Conservation (phyloP, 345 rosid genomes). For the Salix arbutifolia region DNA sequence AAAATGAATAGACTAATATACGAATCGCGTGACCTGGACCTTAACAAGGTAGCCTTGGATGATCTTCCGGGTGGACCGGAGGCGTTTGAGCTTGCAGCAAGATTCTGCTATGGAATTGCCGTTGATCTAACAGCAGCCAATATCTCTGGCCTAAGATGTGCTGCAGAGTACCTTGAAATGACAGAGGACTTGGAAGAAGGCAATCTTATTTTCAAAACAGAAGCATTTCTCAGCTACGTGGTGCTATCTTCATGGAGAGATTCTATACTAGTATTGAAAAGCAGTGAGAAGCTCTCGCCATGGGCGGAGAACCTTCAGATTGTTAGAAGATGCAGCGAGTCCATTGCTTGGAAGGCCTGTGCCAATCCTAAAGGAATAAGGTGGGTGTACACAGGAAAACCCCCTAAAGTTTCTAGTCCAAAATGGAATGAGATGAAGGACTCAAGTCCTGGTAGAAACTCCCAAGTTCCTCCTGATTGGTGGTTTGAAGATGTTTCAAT, state of each 20-base stretch:
- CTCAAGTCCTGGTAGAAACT: conserved; percentile 75
- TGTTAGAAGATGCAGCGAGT: conserved; percentile 89
- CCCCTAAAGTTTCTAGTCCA: conserved; percentile 69
- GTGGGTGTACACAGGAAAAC: conserved; percentile 84
- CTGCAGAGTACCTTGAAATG: conserved; percentile 99
- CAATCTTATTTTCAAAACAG: conserved; percentile 91
- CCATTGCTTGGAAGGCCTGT: conserved; percentile 98
- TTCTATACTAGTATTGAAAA: conserved; percentile 77
- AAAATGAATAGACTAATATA: conserved; percentile 80
- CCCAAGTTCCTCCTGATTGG: conserved; percentile 92
- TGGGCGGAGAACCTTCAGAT: conserved; percentile 99
- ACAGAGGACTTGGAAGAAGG: conserved; percentile 99
- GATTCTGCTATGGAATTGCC: conserved; percentile 91
- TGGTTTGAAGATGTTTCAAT: conserved; percentile 97
- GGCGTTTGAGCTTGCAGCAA: conserved; percentile 84
- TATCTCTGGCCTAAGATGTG: conserved; percentile 81
- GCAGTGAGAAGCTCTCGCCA: conserved; percentile 89
- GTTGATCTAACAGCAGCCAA: conserved; percentile 91
- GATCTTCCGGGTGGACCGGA: conserved; percentile 92
- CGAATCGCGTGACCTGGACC: conserved; percentile 61
- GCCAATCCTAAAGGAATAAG: conserved; percentile 93
- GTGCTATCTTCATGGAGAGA: conserved; percentile 97
- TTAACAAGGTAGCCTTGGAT: conserved; percentile 51
- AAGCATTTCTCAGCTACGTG: conserved; percentile 93
- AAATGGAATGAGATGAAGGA: conserved; percentile 72